Conservation (phyloP, 176 grass and related monocot species). For the Otatea glauca region DNA sequence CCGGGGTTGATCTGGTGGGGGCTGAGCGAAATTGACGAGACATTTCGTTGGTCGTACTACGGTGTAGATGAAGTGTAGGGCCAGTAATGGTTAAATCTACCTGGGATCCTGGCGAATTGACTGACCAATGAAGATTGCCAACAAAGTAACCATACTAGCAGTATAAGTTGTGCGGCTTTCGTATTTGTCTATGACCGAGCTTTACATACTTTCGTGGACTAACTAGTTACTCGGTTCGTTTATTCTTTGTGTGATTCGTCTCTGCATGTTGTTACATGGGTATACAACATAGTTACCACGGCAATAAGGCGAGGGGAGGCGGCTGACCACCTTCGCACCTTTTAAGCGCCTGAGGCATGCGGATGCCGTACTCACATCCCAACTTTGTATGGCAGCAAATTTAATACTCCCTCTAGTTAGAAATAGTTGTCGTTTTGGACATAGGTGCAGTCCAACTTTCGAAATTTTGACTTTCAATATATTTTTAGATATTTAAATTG, state of each 20-base stretch:
- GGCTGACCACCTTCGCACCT: no score
- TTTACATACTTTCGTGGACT: background rate
- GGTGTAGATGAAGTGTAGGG: background rate
- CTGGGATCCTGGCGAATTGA: slow-evolving; percentile 9
- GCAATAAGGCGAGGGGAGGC: no score
- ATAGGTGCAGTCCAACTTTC: no score
- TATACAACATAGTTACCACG: background rate
- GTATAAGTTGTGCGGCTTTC: background rate
- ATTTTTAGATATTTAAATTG: no score
- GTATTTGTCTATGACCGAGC: background rate
- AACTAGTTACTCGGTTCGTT: background rate
- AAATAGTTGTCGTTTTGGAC: no score
- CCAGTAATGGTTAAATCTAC: background rate
- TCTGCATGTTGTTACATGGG: background rate
- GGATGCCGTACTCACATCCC: no score
- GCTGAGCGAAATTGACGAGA: background rate
- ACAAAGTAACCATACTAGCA: background rate
- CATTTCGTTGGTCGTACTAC: background rate
- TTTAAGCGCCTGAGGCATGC: no score
- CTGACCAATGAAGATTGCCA: background rate
- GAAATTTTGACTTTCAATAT: no score
- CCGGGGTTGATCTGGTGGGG: background rate
- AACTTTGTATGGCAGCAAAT: no score
- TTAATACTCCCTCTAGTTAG: no score
- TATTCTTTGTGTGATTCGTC: background rate